phyloP scores from a whole-genome alignment of 192 early-diverging fungal species.

The Funneliformis mosseae region DNA sequence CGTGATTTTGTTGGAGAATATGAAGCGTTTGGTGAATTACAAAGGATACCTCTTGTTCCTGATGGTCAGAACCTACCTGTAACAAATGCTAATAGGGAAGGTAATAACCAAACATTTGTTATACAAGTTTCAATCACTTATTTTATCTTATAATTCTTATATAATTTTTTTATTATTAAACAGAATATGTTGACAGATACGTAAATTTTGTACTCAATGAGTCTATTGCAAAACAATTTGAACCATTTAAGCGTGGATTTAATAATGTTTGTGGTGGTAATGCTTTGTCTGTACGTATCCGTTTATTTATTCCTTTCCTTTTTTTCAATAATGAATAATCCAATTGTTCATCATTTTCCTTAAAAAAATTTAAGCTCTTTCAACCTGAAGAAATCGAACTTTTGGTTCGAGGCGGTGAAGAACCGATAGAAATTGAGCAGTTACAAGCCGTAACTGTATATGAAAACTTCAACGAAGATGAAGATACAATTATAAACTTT shows the following conservation, averaged over 20 bases:
- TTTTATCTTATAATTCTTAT: not conserved
- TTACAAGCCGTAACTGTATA: constrained; percentile 57
- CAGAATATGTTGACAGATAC: constrained; percentile 82
- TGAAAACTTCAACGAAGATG: constrained; percentile 62
- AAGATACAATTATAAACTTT: constrained; percentile 62
- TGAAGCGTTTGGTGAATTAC: constrained; percentile 69
- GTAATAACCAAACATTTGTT: not conserved
- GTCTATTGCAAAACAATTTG: constrained; percentile 74
- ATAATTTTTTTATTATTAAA: constrained; percentile 10
- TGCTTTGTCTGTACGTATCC: constrained; percentile 61
- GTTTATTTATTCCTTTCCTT: constrained; percentile 11
- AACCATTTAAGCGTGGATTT: constrained; percentile 85
- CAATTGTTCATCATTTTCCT: not conserved
- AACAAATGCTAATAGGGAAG: constrained; percentile 59
- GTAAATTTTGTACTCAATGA: constrained; percentile 81
- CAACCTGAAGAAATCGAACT: constrained; percentile 92
- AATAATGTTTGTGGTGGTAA: constrained; percentile 87
- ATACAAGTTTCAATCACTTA: not conserved
- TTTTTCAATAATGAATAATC: not conserved
- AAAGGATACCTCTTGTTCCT: constrained; percentile 65
- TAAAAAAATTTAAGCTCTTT: constrained; percentile 58
- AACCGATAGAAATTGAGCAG: constrained; percentile 61
- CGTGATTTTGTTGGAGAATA: constrained; percentile 78
- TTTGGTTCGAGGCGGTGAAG: constrained; percentile 82
- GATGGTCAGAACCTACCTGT: constrained; percentile 63